Conservation (phyloP, 2,329 filamentous ascomycete species). For the Colletotrichum paranaense region DNA sequence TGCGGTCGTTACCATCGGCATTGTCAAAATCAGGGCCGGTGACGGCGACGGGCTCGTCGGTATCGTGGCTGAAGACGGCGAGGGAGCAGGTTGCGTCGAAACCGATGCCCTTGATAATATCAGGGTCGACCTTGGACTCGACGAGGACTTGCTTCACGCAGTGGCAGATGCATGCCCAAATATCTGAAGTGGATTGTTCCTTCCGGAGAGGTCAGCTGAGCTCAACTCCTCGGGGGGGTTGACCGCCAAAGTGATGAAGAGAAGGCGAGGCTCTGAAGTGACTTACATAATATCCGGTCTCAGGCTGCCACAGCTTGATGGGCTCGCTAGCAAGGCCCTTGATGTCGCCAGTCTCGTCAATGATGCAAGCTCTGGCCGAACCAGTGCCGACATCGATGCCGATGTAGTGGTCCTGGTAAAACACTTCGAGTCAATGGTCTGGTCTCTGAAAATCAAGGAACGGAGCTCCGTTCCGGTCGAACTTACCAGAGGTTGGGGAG, state of each 20-base stretch:
- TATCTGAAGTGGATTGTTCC: constrained; percentile 99
- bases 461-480: neutral
- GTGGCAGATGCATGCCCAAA: constrained; percentile 94
- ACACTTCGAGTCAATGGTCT: constrained; percentile 13
- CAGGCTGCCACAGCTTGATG: constrained; percentile 84
- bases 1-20: constrained; percentile 84
- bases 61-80: constrained; percentile 88
- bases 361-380: constrained; percentile 94
- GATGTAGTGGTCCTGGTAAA: constrained; percentile 69
- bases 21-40: constrained; percentile 84
- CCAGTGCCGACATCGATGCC: constrained; percentile 98
- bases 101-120: constrained; percentile 86
- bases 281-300: constrained; percentile 78
- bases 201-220: constrained; percentile 37
- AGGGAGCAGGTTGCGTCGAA: constrained; percentile 99
- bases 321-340: constrained; percentile 78
- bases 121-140: constrained; percentile 82
- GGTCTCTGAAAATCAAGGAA: neutral
- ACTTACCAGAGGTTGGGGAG: constrained; percentile 32
- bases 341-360: constrained; percentile 92
- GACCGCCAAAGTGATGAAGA: neutral
- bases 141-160: constrained; percentile 86
- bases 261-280: neutral
- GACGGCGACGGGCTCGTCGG: constrained; percentile 90
- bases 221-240: neutral